Base-by-base conservation (phyloP, 768 basidiomycete species). In the Mycena galopus region DNA sequence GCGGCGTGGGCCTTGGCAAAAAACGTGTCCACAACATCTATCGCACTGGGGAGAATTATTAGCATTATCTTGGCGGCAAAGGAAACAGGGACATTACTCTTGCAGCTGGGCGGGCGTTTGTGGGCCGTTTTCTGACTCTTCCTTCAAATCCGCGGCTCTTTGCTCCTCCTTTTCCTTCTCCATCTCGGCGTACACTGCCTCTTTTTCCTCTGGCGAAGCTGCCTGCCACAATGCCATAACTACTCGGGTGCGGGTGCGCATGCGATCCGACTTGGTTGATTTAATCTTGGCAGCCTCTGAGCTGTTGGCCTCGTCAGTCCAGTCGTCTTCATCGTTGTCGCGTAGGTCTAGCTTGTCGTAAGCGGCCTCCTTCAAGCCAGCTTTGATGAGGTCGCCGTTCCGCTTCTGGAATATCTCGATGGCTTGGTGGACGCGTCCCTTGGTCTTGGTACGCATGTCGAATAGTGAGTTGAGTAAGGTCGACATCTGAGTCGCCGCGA, bases 331-430 rank as follows among this genome's bases (percentile, higher is more conserved):
- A 0, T 62, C 25, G 27, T n/a, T n/a, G n/a, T 63, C 68, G 5
- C 37, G n/a, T 12, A 10, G 6, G 33, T 11, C 21, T 27, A 21
- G 10, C 21, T 7, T 4, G 42, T 65, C 23, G 63, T 71, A 71
- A 1, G 63, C 69, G 9, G 12, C 63, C 11, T 0, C 21, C 2
- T 10, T 23, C 23, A 71, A 23, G 25, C 3, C 8, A 0, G 14
- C 21, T 1, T 10, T 14, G 10, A 70, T 57, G 0, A 27, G 11
- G n/a, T 37, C 32, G 11, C 14, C n/a, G 44, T 71, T 59, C 2
- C 33, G 62, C 9, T 25, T 58, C 57, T 71, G 69, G 47, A 64
- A 71, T 2, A 71, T 12, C 10, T 71, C 63, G 35, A 71, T 59
- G 0, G 56, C 23, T 29, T 71, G 62, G 57, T 59, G 63, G 0